A percentile compares a stretch with the other conserved stretches of the same genome.
Evolutionary conservation across 441 rosid species (phyloP).

Genomic region (Monsonia emarginata): DNA sequence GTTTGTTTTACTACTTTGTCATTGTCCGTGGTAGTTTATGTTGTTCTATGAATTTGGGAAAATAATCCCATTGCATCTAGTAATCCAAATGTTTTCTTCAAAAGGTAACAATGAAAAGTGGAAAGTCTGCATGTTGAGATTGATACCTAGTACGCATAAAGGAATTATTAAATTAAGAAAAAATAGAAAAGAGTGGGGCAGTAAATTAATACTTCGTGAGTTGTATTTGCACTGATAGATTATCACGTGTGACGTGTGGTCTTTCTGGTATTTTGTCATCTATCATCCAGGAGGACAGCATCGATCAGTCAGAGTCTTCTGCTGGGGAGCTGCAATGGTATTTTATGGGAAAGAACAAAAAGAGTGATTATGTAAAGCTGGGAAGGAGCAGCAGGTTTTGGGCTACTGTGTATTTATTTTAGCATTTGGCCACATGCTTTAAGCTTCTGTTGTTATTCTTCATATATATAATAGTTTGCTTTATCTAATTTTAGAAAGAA

Average conservation of each 20-base stretch:
- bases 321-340: constrained; percentile 31
- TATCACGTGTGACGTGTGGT: not conserved
- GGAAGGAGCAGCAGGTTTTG: constrained; percentile 48
- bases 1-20: too few relatives aligned
- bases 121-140: not conserved
- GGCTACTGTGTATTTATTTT: constrained; percentile 15
- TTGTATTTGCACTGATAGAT: not conserved
- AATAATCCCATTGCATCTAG: not conserved
- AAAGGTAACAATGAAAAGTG: not conserved
- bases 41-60: not conserved
- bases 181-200: not conserved
- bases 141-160: not conserved
- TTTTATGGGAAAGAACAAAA: constrained; percentile 34
- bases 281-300: constrained; percentile 50
- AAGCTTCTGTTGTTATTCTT: constrained; percentile 2
- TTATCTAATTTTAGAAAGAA: constrained; percentile 1
- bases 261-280: constrained; percentile 13
- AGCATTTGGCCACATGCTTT: constrained; percentile 7
- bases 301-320: constrained; percentile 32
- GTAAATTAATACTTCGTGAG: not conserved
- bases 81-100: not conserved
- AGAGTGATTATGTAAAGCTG: constrained; percentile 21
- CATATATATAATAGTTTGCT: constrained; percentile 15
- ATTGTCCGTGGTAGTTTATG: too few relatives aligned
- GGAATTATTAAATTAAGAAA: not conserved